Conservation (phyloP, 441 rosid genomes). For the Oxalis stricta region DNA sequence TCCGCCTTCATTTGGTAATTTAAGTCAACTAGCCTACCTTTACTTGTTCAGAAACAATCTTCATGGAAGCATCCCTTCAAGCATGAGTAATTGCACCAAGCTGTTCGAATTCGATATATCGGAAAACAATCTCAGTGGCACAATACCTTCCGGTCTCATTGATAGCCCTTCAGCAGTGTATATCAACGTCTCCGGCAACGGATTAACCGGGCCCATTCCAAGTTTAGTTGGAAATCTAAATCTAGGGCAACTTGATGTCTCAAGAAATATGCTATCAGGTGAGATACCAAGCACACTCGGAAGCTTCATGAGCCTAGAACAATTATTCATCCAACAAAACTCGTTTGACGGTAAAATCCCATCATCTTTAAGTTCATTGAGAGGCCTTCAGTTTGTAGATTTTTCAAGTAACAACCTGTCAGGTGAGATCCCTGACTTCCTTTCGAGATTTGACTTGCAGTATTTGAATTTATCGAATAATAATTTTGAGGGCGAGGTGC, state of each 20-base stretch:
- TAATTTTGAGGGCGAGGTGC: background rate
- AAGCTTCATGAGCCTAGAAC: background rate
- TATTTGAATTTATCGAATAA: background rate
- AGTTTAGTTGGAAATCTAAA: constrained; percentile 5
- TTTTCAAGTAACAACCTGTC: no score
- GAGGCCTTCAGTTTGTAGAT: no score
- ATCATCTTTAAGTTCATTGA: background rate
- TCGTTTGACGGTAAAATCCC: background rate
- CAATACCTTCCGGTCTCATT: background rate
- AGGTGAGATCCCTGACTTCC: no score
- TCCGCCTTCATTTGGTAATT: no score
- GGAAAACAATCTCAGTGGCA: no score
- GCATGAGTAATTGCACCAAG: no score
- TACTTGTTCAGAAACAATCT: no score
- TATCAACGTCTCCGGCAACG: constrained; percentile 3
- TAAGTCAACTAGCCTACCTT: no score
- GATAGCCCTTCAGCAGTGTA: background rate
- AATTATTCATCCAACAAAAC: background rate
- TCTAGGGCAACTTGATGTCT: background rate
- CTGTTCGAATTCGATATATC: no score
- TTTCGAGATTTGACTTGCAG: background rate
- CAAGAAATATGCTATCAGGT: background rate
- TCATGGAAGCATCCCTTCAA: no score
- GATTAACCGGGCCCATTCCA: constrained; percentile 2
- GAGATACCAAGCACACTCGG: background rate